Evolutionary conservation across 164 flowering plant genomes (phyloP), one percentile per base, ranked within the genome.

Genomic region (Stephania yunnanensis): DNA sequence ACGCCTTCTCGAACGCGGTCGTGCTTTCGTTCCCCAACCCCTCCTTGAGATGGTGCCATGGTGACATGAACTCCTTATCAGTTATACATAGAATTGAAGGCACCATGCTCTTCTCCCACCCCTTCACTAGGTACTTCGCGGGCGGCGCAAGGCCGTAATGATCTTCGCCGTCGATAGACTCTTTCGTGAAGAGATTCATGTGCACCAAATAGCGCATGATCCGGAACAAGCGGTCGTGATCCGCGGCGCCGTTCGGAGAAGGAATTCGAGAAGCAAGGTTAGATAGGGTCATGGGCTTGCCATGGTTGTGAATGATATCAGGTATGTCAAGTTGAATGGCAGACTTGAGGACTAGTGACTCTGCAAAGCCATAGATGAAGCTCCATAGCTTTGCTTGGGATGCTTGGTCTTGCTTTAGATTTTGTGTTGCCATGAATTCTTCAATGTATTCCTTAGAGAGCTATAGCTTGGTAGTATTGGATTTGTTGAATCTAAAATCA

Each of bases 271-370:
- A 15, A 17, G 77, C 76, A 4, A 88, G 55, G 22, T 83, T 78
- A 10, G 82, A 44, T 11, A 84, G 81, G 2, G 81, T 72, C 61
- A 84, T 84, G 66, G 86, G 84, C 20, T 69, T 45, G 46, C 84
- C 88, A 71, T 82, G 84, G 45, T 71, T 73, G 70, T 83, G 85
- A 72, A 88, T 83, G 67, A 81, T 79, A 61, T 88, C 87, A 7
- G 88, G 85, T 1, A 85, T 82, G 42, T 83, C 84, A 10, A 83
- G 77, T 19, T 85, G 73, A 15, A 85, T 68, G 10, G 85, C 85
- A 46, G 81, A 82, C 67, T 78, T 80, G 11, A 85, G 77, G 22
- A 80, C 77, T 55, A 84, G 70, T 45, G 84, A 76, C n/a, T 78
- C 80, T 52, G 78, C 70, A 44, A 81, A 81, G 53, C 76, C 79